These are phyloP conservation scores for Cyclotella kingstonii DNA, from an alignment of 108 stramenopile genomes.

Conservation along the genomic window DNA sequence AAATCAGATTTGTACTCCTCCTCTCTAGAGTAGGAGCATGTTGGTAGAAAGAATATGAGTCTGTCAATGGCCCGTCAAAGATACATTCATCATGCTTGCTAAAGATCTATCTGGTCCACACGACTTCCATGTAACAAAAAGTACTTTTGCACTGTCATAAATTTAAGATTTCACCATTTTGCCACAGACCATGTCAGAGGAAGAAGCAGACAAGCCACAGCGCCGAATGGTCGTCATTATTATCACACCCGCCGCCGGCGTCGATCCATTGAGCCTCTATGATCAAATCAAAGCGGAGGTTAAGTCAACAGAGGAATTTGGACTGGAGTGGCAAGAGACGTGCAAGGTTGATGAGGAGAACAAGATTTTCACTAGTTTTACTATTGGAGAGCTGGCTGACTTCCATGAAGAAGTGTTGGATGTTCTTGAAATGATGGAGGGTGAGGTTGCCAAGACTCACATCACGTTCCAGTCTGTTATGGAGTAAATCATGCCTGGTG, in stretches of 20 bases:
- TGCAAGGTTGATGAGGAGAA: conserved; percentile 30
- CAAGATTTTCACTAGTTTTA: conserved; percentile 17
- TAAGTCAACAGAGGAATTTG: conserved; percentile 17
- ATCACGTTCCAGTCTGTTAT: conserved; percentile 31
- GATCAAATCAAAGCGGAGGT: conserved; percentile 32
- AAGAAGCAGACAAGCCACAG: conserved; percentile 19
- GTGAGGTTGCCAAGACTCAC: conserved; percentile 22
- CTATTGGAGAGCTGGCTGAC: conserved; percentile 20
- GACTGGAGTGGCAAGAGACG: conserved; percentile 22
- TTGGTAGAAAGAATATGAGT: no score
- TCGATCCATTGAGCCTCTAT: conserved; percentile 21
- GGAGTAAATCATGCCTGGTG: no score
- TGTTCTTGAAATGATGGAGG: conserved; percentile 38
- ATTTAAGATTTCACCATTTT: no score
- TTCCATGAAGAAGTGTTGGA: conserved; percentile 41
- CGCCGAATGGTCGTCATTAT: conserved; percentile 35
- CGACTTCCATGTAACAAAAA: no score
- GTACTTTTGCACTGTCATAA: no score
- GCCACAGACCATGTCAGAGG: conserved; percentile 21
- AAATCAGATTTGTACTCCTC: no score
- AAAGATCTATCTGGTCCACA: no score
- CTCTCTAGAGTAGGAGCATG: no score
- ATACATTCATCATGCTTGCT: no score
- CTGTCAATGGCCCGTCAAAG: no score
- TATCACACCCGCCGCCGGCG: conserved; percentile 19